Base-by-base conservation (phyloP, 1,284 basidiomycete genomes). In the Leccinum solheimii region DNA sequence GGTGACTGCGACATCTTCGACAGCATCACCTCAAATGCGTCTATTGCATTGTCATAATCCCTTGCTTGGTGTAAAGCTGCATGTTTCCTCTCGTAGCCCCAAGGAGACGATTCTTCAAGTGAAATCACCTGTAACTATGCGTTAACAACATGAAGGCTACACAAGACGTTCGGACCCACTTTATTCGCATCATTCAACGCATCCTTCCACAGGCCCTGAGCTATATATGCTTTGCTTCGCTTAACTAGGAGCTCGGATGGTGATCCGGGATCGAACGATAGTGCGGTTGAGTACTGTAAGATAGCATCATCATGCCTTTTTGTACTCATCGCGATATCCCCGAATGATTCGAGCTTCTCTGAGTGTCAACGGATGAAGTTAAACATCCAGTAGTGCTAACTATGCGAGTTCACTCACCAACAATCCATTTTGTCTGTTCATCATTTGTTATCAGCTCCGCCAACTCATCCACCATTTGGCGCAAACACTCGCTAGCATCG, bases 181-280 rank as follows among this genome's bases (percentile, higher is more conserved):
- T n/a, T n/a, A n/a, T n/a, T n/a, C n/a, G n/a, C n/a, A n/a, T n/a
- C 63, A 14, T 34, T 26, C 3, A 66, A 36, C 2, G 66, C 55
- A 2, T 58, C 34, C 14, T 63, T 13, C 53, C 63, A 66, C 1
- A 26, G 11, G 6, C 38, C 53, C 6, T 0, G 48, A 1, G 23
- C 51, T 11, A 56, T 8, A 11, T 45, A 50, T 3, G 55, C 66
- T 14, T 49, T 57, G 16, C 65, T 67, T 27, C 65, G 65, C 40
- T 64, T 57, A 30, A 53, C 23, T 11, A 60, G 19, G 2, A 64
- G 52, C 2, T 26, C 14, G 23, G 56, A 19, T 6, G 19, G 9
- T 9, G 14, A 51, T n/a, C 3, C 23, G 8, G 36, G 38, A 26
- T 38, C 16, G 2, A 66, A n/a, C 2, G 43, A 52, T 19, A 65